Base-by-base conservation (phyloP, 805 yeast genomes). In the Starmerella davenportii region DNA sequence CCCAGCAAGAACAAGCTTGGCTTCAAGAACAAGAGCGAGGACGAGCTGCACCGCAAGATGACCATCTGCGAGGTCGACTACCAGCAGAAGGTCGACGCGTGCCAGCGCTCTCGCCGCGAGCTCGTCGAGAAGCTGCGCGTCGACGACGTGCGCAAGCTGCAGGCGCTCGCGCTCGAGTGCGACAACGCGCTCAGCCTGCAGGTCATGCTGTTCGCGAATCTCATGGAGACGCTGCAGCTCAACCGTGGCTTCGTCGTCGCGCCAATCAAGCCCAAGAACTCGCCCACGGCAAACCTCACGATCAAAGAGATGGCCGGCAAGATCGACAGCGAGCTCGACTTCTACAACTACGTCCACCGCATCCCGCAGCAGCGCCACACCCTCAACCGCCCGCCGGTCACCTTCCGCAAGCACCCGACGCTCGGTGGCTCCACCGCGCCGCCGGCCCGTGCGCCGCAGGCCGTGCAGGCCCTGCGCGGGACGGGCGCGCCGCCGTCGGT, bases 101-200 rank as follows among this genome's bases (percentile, higher is more conserved):
- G 90, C 23, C 76, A 78, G 47, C 71, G 78, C 34, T 56, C 74
- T 48, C 77, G 90, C 56, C 76, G 72, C 47, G 85, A 77, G 41
- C 71, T 84, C 38, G 60, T 81, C 41, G 66, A 69, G 50, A 65
- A 69, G 18, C 78, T 77, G 52, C 70, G 98, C 48, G 98, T 96
- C 5, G 73, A 69, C 41, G 69, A 71, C 30, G 73, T 81, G 4
- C 69, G 71, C 43, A 74, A 72, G 45, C 64, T 90, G 43, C 79
- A 76, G 53, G 76, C 79, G 53, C 63, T 82, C 45, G 74, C 84
- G 40, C 63, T 85, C 45, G 95, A 87, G 57, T 68, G 81, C 53
- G 96, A 90, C 57, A 73, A 81, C 36, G 96, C 95, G 8, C 63
- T 87, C 66, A 72, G 81, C 44, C 72, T 85, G 37, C 95, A 87